Evolutionary conservation across 441 rosid genomes (phyloP), one percentile per base, ranked within the genome.

Genomic region (Syzygium malaccense): DNA sequence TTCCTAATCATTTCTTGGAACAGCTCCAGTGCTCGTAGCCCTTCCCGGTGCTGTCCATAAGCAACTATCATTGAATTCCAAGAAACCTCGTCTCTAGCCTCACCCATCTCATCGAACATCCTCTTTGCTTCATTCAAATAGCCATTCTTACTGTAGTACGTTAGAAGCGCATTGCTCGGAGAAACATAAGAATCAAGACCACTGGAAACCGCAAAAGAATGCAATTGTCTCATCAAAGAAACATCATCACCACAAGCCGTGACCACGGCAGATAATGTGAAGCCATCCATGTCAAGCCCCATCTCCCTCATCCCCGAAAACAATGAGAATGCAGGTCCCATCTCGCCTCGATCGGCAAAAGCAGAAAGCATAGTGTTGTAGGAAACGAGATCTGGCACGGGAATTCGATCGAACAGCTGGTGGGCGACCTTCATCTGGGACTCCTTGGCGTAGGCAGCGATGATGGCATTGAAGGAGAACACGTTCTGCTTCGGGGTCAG

Each of bases 11-110:
- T 96, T 89, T 94, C 94, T 92, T 92, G 95, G 92, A 93, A 96
- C 93, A 97, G 91, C 62, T 51, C 92, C 89, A 96, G 89, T 7
- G 98, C 96, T 89, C 92, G 91, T 19, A 64, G 88, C 86, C 98
- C 99, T 90, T 95, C 91, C 66, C 92, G 90, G 37, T 97, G 96
- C 93, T 95, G 98, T 89, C 98, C 98, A 87, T 92, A 94, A 23
- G 95, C 98, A 88, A 96, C 99, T 86, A 96, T 95, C 98, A 97
- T 96, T 54, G 99, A 94, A 88, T 97, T 97, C 99, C 99, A 96
- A 7, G 98, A 94, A 92, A 97, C 99, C 89, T 92, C 95, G 90
- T 96, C 96, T 91, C 93, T 94, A 48, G 90, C 85, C 26, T 86
- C 93, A 32, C 89, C 95, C 96, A 96, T 93, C 90, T 90, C 94